phyloP scores from a whole-genome alignment of 495 filamentous ascomycete genomes.

The Aspergillus olivimuriae region DNA sequence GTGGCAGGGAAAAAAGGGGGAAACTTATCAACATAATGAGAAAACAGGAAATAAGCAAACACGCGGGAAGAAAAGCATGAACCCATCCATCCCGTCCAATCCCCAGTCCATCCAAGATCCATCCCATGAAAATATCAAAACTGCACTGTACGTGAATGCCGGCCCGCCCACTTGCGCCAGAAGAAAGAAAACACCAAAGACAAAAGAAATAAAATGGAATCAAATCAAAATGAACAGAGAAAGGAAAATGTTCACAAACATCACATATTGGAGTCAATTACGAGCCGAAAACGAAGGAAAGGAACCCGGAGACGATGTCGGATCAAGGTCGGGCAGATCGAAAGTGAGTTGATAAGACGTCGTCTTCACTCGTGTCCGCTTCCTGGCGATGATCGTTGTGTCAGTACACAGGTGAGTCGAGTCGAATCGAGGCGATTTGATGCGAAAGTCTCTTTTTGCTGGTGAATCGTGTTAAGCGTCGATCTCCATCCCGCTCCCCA shows the following conservation, averaged over 20 bases:
- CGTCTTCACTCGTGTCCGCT: too few relatives aligned
- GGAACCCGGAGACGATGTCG: background rate
- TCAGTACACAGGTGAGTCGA: too few relatives aligned
- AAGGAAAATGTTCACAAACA: slow-evolving; percentile 5
- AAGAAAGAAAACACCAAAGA: background rate
- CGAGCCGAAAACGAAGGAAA: background rate
- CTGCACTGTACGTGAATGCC: background rate
- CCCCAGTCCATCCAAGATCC: too few relatives aligned
- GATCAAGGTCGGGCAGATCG: background rate
- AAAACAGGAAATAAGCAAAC: slow-evolving; percentile 2
- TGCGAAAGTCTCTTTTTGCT: background rate
- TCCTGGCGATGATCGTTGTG: too few relatives aligned
- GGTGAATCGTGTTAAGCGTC: slow-evolving; percentile 21
- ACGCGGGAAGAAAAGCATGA: slow-evolving; percentile 9
- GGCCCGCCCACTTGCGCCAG: background rate
- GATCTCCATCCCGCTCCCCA: slow-evolving; percentile 33
- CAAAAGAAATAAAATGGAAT: background rate
- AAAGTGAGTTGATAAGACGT: too few relatives aligned
- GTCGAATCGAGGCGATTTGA: background rate
- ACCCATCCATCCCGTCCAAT: background rate
- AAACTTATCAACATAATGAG: background rate
- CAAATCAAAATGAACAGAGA: too few relatives aligned
- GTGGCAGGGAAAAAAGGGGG: too few relatives aligned
- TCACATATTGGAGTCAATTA: slow-evolving; percentile 2
- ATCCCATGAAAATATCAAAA: too few relatives aligned